Evolutionary conservation across 1,139 yeast species (phyloP), one percentile per base, ranked within the genome.

Genomic region (Lodderomyces metapsilosis): DNA sequence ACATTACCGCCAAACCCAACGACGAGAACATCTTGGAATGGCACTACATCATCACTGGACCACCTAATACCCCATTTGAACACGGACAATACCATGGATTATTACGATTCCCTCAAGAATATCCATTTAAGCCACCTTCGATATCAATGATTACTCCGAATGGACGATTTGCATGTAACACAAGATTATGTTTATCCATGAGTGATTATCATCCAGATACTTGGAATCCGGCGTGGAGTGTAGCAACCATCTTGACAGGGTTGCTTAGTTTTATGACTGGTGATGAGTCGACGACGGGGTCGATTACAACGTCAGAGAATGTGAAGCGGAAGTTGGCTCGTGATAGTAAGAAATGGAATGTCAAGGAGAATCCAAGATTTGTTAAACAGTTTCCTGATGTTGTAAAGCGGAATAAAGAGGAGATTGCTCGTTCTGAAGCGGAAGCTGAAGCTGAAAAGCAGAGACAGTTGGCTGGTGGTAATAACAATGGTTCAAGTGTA

Each of bases 161-260:
- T 49, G 94, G 89, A 4, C 70, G 95, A 36, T 87, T 91, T 60
- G 78, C 82, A 48, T 78, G 88, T 40, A 85, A 86, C 57, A 79
- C 88, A 6, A 70, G 96, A 37, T 72, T 91, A 37, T 91, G 98
- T 64, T 68, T 91, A 39, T 82, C 89, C 34, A 89, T 91, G 82
- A 83, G 92, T 53, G 97, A 91, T 50, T 89, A 81, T 61, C 98
- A 91, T 54, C 97, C 96, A 7, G 92, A 88, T 59, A 70, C 86
- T 1, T 89, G 97, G 97, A 88, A 89, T 60, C 96, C 97, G 1
- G 88, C 95, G 4, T 89, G 97, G 97, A 82, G 88, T 42, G 96
- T 89, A 16, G 73, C 88, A 21, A 88, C 96, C 0, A 89, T 89
- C 17, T 70, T 89, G 52, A 86, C 83, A 6, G 97, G 97, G 0